These are phyloP conservation scores for Sporothrix pallida DNA, from an alignment of 2,329 filamentous ascomycete genomes.

Conservation along the genomic window DNA sequence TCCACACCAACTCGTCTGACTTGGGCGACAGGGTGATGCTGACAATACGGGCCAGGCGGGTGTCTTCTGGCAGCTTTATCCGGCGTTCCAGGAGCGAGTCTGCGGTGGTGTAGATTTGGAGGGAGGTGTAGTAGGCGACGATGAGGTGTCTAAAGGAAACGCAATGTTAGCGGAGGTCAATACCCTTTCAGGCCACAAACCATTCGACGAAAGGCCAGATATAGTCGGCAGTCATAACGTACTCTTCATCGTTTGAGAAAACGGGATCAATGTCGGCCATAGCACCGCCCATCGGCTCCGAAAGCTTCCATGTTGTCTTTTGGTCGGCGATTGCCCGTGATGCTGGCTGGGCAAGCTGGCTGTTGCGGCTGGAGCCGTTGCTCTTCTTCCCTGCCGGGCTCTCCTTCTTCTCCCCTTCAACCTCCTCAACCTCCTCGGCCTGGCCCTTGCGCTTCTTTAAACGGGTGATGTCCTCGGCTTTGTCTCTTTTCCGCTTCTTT, in stretches of 20 bases:
- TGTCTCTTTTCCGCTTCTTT: conserved; percentile 46
- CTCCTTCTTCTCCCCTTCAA: not conserved
- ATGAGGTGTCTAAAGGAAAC: conserved; percentile 64
- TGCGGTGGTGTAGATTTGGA: conserved; percentile 80
- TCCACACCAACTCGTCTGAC: conserved; percentile 60
- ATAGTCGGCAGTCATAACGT: conserved; percentile 40
- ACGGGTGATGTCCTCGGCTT: conserved; percentile 40
- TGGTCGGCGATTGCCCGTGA: conserved; percentile 27
- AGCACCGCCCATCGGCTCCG: conserved; percentile 67
- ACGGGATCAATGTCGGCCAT: conserved; percentile 70
- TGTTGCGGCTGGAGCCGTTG: not conserved
- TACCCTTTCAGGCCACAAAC: not conserved
- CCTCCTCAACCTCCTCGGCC: conserved; percentile 22
- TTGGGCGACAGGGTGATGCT: conserved; percentile 51
- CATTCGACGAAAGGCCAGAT: not conserved
- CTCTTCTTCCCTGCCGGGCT: not conserved
- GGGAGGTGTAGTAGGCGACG: conserved; percentile 72
- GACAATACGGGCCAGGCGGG: conserved; percentile 46
- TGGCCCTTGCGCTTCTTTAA: conserved; percentile 37
- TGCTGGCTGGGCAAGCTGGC: conserved; percentile 20
- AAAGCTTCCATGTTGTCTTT: conserved; percentile 60
- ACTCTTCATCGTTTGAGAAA: conserved; percentile 67
- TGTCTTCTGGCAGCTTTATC: conserved; percentile 60
- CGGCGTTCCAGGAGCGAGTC: conserved; percentile 81
- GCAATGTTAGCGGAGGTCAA: not conserved